Evolutionary conservation across 2,329 filamentous ascomycete species (phyloP).

Genomic region (Clonostachys rosea): DNA sequence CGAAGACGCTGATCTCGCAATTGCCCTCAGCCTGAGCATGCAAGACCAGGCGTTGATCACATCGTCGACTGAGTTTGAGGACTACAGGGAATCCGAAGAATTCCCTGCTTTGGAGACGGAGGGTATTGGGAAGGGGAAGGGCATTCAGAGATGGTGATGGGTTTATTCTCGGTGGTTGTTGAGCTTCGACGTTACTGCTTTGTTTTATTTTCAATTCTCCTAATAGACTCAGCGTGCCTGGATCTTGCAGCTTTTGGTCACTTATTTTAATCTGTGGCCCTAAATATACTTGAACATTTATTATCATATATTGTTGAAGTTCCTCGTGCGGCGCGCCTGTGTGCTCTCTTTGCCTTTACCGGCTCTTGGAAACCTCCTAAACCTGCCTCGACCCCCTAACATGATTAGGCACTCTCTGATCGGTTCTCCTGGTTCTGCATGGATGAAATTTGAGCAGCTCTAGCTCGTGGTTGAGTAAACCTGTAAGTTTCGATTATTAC

Average conservation of each 20-base stretch:
- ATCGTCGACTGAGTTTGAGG: not conserved
- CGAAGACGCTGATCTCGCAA: slow-evolving; percentile 52
- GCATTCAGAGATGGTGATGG: slow-evolving; percentile 18
- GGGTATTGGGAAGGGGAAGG: slow-evolving; percentile 40
- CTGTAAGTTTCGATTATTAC: no score
- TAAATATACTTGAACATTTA: no score
- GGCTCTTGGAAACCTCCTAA: no score
- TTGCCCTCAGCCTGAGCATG: slow-evolving; percentile 56
- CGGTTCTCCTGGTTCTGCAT: no score
- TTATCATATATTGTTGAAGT: no score
- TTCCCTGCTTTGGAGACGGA: slow-evolving; percentile 32
- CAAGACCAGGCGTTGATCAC: slow-evolving; percentile 37
- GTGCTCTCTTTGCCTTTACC: no score
- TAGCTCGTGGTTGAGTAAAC: no score
- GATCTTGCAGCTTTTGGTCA: not conserved
- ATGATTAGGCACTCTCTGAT: no score
- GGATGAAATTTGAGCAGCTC: no score
- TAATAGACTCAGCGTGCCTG: not conserved
- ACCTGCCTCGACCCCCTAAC: no score
- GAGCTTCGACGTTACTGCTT: not conserved
- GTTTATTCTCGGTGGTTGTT: slow-evolving; percentile 16
- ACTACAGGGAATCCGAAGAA: slow-evolving; percentile 18
- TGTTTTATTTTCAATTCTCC: slow-evolving; percentile 1
- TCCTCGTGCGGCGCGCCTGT: no score
- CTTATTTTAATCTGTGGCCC: not conserved